Evolutionary conservation across 78 protist species (phyloP).

Genomic region (Speleostelium caveatum): DNA sequence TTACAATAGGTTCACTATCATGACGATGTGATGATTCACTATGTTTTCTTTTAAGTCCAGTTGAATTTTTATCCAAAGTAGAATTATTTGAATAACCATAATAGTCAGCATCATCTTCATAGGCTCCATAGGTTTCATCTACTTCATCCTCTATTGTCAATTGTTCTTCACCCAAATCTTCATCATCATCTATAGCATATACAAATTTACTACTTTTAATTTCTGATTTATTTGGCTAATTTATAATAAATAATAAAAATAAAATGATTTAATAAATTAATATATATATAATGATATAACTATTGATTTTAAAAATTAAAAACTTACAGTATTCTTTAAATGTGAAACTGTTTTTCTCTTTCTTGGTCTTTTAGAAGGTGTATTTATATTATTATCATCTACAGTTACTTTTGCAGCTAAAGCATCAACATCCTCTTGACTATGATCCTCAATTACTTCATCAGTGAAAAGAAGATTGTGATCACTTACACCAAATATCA

Average conservation of each 20-base stretch:
- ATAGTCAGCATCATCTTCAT: too few relatives aligned
- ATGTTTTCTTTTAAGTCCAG: neutral
- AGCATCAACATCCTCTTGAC: constrained; percentile 27
- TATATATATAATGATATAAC: neutral
- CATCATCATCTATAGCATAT: constrained; percentile 42
- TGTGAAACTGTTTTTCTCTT: constrained; percentile 26
- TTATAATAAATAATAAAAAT: neutral
- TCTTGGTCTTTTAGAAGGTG: constrained; percentile 42
- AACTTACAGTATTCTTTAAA: constrained; percentile 58
- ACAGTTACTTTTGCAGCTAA: neutral
- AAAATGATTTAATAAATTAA: neutral
- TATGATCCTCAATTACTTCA: constrained; percentile 23
- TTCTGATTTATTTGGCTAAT: constrained; percentile 52
- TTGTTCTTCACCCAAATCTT: neutral
- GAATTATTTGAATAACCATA: neutral
- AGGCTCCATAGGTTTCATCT: too few relatives aligned
- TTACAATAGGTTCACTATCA: neutral
- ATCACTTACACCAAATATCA: constrained; percentile 70
- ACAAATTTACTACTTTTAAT: neutral
- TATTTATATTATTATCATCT: neutral
- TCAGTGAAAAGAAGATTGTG: constrained; percentile 78
- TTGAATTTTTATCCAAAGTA: too few relatives aligned
- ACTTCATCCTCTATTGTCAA: too few relatives aligned
- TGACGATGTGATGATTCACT: neutral
- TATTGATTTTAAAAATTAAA: neutral